Base-by-base conservation (phyloP, 768 basidiomycete species). In the Rhodotorula babjevae region DNA sequence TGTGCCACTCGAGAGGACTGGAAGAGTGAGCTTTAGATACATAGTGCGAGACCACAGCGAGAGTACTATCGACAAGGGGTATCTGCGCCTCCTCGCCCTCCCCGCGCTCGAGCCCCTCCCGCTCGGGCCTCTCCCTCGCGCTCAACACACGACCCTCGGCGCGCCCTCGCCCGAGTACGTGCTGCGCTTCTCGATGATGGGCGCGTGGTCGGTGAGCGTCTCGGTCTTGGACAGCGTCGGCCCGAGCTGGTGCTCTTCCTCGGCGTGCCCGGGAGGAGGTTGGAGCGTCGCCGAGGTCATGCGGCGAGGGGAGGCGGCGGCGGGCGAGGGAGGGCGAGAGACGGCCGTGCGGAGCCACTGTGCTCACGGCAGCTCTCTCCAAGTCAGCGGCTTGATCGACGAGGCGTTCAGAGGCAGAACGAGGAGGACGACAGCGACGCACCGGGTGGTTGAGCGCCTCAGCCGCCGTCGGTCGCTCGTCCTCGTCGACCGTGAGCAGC, bases 371-470 rank as follows among this genome's bases (percentile, higher is more conserved):
- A 16, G 61, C 16, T 31, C 33, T 15, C 27, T 4, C 9, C 36
- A 36, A 36, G 36, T 36, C 36, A 31, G 49, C 15, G 49, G 14
- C 21, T 21, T 4, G 49, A n/a, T 25, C 1, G 14, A 55, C 49
- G 47, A 46, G 47, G 53, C n/a, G 53, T 12, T 7, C 11, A 10
- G 14, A 42, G 19, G 27, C 0, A 16, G 14, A 46, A 5, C 23
- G 6, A 23, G 25, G 15, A 31, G 29, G 16, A n/a, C 18, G 29
- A 18, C 18, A 5, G n/a, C 23, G 25, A 19, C 71, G 23, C 23
- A 72, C 71, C 14, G 74, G 74, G 52, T 75, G 74, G 1, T 66
- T 57, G 15, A 75, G 46, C 56, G 67, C 74, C 31, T 75, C 67
- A 8, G 50, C 67, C 12, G 65, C 67, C 0, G 44, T 63, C 12